Evolutionary conservation across 495 filamentous ascomycete genomes (phyloP).

Genomic region (Aspergillus saccharolyticus): DNA sequence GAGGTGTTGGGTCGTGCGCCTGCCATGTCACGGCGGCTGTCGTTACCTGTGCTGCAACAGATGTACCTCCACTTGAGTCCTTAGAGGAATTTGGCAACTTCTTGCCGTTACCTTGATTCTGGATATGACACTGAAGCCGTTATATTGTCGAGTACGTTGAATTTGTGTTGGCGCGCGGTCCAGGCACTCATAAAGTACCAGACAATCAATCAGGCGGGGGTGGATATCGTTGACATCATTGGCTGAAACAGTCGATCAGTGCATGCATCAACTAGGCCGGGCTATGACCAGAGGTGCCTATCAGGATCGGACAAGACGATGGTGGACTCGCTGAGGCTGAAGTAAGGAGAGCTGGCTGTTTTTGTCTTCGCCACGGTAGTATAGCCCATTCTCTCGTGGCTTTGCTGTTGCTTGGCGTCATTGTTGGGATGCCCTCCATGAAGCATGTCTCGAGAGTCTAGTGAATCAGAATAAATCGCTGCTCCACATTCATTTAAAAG

Average conservation of each 20-base stretch:
- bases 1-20: neutral
- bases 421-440: too few relatives aligned
- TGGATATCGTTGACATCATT: neutral
- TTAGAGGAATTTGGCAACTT: too few relatives aligned
- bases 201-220: neutral
- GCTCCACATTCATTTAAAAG: too few relatives aligned
- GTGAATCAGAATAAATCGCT: too few relatives aligned
- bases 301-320: neutral
- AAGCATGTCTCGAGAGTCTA: too few relatives aligned
- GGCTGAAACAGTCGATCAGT: neutral
- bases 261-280: neutral
- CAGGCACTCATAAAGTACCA: neutral
- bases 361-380: neutral
- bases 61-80: neutral
- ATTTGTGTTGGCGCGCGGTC: neutral
- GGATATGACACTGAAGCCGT: neutral
- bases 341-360: neutral
- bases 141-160: neutral
- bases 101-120: neutral
- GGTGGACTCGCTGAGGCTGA: neutral
- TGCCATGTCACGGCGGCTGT: neutral
- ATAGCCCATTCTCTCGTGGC: neutral
- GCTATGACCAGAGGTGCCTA: neutral
- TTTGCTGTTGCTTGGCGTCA: neutral
- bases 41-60: neutral